These are phyloP conservation scores for Thalassia testudinum DNA, from an alignment of 116 monocot genomes.

Conservation along the genomic window DNA sequence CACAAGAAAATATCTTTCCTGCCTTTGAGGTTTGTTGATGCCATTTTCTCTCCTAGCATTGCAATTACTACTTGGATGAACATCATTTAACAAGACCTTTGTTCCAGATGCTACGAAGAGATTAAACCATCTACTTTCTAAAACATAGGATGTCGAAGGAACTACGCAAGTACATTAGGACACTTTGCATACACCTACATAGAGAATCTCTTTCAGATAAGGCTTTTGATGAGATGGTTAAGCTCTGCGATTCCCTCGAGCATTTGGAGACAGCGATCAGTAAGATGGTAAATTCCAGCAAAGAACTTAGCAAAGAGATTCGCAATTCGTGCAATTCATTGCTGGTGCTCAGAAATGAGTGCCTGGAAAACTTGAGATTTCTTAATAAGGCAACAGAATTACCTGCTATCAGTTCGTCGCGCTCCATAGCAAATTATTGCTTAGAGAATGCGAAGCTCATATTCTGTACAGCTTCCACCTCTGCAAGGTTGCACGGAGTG, in stretches of 20 bases:
- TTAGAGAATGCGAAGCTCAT: conserved; percentile 1
- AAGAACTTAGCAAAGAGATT: neutral
- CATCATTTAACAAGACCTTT: too few species aligned
- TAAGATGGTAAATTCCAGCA: neutral
- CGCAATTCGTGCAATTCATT: neutral
- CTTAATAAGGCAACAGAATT: conserved; percentile 8
- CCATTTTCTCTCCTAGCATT: too few species aligned
- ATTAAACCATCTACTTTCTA: neutral
- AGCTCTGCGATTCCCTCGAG: neutral
- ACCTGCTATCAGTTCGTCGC: neutral
- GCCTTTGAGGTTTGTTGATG: too few species aligned
- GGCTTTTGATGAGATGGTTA: neutral
- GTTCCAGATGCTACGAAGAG: neutral
- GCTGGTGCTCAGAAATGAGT: neutral
- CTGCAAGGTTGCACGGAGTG: conserved; percentile 17
- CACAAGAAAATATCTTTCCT: too few species aligned
- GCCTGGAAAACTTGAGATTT: conserved; percentile 1
- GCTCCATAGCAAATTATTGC: conserved; percentile 3
- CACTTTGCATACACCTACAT: conserved; percentile 5
- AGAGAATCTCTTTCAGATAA: neutral
- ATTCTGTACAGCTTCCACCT: conserved; percentile 16
- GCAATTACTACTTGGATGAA: too few species aligned
- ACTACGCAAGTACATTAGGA: neutral
- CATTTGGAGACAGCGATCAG: neutral
- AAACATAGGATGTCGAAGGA: neutral